phyloP scores from a whole-genome alignment of 352 stramenopile genomes.

The Pythium chondricola region DNA sequence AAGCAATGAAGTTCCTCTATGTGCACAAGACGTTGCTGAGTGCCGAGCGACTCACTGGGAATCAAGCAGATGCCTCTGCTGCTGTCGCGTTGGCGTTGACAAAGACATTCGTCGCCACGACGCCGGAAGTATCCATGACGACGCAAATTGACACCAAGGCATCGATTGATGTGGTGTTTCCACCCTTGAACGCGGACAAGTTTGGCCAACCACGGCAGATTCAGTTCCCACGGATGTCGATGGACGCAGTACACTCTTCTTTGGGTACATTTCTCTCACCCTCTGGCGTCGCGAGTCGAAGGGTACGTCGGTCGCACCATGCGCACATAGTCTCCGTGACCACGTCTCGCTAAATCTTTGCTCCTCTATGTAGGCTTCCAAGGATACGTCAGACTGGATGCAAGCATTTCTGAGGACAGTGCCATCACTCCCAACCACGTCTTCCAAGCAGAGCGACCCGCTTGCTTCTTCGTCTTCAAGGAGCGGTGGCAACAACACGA shows the following conservation, averaged over 20 bases:
- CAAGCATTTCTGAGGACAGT: slow-evolving; percentile 21
- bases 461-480: not conserved
- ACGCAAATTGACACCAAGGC: slow-evolving; percentile 1
- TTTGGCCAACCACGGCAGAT: slow-evolving; percentile 26
- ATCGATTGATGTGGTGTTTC: slow-evolving; percentile 23
- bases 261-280: slow-evolving; percentile 25
- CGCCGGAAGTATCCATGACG: slow-evolving; percentile 7
- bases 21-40: slow-evolving; percentile 26
- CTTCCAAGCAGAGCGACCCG: not conserved
- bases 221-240: slow-evolving; percentile 22
- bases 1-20: slow-evolving; percentile 33
- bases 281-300: slow-evolving; percentile 2
- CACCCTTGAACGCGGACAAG: slow-evolving; percentile 15
- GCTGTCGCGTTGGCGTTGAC: slow-evolving; percentile 12
- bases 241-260: slow-evolving; percentile 24
- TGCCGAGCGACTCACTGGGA: not conserved
- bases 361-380: slow-evolving; percentile 11
- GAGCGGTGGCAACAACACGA: slow-evolving; percentile 4
- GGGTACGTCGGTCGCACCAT: no score
- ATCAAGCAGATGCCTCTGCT: slow-evolving; percentile 10
- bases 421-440: slow-evolving; percentile 7
- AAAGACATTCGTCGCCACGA: slow-evolving; percentile 40
- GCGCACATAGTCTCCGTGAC: no score
- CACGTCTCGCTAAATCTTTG: not conserved
- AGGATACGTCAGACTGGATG: slow-evolving; percentile 24